Percentiles rank a stretch among this genome's conserved stretches.
Evolutionary conservation across 2,329 filamentous ascomycete genomes (phyloP).

Genomic region (Stemphylium beticola): DNA sequence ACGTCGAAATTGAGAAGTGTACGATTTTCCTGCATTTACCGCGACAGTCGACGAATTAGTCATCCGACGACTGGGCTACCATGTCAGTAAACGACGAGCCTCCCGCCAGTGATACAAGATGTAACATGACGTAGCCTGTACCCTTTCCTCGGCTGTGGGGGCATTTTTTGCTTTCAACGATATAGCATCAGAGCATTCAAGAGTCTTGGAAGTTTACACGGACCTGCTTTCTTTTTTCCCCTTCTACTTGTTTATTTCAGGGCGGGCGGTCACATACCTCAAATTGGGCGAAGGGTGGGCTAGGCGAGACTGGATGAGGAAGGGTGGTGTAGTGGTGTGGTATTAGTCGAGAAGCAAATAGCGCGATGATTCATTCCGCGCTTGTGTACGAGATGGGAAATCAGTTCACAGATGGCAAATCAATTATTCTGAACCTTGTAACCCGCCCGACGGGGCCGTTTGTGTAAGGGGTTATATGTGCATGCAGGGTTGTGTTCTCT

Average conservation of each 20-base stretch:
- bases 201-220: too few relatives aligned
- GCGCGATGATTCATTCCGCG: neutral
- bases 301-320: neutral
- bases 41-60: constrained; percentile 41
- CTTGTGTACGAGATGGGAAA: neutral
- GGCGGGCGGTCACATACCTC: constrained; percentile 1
- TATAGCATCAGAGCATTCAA: too few relatives aligned
- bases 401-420: too few relatives aligned
- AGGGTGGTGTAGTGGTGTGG: neutral
- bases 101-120: neutral
- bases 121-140: neutral
- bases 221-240: too few relatives aligned
- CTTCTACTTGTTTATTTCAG: neutral
- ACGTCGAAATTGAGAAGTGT: constrained; percentile 78
- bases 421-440: neutral
- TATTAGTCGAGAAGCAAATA: neutral
- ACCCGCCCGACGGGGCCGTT: neutral
- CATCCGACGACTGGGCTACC: neutral
- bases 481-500: neutral
- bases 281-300: neutral
- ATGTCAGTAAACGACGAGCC: neutral
- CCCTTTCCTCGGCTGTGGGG: neutral
- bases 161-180: neutral
- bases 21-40: constrained; percentile 76
- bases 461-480: neutral